Percentiles rank a stretch among this genome's conserved stretches.
phyloP scores from a whole-genome alignment of 2,329 filamentous ascomycete species.

The Fusarium concolor region DNA sequence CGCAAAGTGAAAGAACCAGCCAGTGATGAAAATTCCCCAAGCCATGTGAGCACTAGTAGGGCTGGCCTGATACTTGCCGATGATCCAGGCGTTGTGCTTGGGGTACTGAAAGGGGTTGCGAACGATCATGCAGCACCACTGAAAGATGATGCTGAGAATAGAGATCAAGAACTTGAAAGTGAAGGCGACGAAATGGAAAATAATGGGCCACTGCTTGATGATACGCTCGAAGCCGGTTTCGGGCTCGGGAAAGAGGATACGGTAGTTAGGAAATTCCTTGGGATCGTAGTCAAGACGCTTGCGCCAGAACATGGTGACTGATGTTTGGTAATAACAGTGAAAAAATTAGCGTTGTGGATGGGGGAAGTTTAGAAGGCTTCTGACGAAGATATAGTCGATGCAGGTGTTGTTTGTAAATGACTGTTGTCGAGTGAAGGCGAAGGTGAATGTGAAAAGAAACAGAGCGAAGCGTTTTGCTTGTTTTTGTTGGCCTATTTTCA shows the following conservation, averaged over 20 bases:
- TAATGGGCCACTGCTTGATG: constrained; percentile 3
- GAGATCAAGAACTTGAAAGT: constrained; percentile 6
- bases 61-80: constrained; percentile 14
- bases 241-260: constrained; percentile 12
- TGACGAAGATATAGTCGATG: background rate
- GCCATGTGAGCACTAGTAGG: constrained; percentile 6
- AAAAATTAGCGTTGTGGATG: background rate
- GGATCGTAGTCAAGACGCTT: constrained; percentile 25
- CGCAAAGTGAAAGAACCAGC: constrained; percentile 20
- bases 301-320: constrained; percentile 18
- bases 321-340: background rate
- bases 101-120: constrained; percentile 8
- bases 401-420: background rate
- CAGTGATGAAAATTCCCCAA: constrained; percentile 25
- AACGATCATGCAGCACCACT: constrained; percentile 22
- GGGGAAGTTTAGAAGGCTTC: background rate
- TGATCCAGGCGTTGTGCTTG: constrained; percentile 23
- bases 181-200: constrained; percentile 4
- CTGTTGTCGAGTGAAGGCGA: background rate
- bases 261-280: constrained; percentile 32
- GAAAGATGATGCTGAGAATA: constrained; percentile 9
- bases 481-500: background rate
- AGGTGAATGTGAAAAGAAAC: background rate
- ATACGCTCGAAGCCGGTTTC: constrained; percentile 13
- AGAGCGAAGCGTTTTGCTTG: background rate